Conservation (phyloP, 2,329 filamentous ascomycete species). For the Aspergillus luchuensis region DNA sequence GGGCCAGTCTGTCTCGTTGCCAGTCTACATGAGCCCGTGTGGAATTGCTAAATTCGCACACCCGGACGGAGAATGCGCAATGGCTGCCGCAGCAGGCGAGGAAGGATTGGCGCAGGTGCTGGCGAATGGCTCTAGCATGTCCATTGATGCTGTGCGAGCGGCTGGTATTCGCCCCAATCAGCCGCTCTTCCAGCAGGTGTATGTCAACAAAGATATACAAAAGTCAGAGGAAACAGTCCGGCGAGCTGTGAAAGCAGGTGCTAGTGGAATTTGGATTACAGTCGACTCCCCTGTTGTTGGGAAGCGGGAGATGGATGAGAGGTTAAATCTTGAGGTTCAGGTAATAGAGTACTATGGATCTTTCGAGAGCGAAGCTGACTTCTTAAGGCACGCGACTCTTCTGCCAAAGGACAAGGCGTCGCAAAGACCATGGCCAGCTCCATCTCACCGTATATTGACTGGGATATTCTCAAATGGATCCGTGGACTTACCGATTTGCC, state of each 20-base stretch:
- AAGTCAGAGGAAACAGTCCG: conserved; percentile 29
- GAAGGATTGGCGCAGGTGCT: conserved; percentile 41
- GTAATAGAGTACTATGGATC: conserved; percentile 18
- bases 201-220: conserved; percentile 37
- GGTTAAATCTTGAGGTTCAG: conserved; percentile 29
- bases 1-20: conserved; percentile 36
- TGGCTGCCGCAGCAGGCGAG: conserved; percentile 43
- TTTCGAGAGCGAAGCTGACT: neutral
- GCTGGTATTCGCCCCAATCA: conserved; percentile 23
- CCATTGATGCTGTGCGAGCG: conserved; percentile 42
- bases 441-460: conserved; percentile 33
- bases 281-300: conserved; percentile 39
- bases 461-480: conserved; percentile 44
- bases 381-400: neutral
- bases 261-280: conserved; percentile 35
- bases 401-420: conserved; percentile 26
- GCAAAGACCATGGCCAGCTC: conserved; percentile 34
- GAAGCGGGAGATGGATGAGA: conserved; percentile 36
- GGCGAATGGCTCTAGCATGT: conserved; percentile 44
- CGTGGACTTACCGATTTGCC: conserved; percentile 38
- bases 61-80: conserved; percentile 46
- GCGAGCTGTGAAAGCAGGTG: conserved; percentile 32
- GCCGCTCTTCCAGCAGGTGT: conserved; percentile 42
- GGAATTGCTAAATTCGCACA: conserved; percentile 49
- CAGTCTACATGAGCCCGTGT: conserved; percentile 46